Evolutionary conservation across 2,329 filamentous ascomycete genomes (phyloP).

Genomic region (Botrytis fabae): DNA sequence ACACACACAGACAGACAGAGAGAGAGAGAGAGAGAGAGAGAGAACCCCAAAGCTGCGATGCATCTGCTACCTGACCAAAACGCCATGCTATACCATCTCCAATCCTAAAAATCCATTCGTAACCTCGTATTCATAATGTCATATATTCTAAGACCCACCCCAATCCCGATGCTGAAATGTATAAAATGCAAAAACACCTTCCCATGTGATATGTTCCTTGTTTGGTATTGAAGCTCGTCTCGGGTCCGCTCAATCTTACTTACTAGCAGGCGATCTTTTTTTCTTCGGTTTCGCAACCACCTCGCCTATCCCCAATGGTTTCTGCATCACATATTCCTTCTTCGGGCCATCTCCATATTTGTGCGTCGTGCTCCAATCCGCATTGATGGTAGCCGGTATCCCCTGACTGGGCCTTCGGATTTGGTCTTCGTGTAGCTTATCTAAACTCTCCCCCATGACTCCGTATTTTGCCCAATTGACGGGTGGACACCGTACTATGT

Average conservation of each 20-base stretch:
- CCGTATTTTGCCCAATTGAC: conserved; percentile 96
- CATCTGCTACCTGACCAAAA: conserved; percentile 9
- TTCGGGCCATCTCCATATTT: conserved; percentile 41
- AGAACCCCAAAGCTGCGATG: neutral
- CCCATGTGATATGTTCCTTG: neutral
- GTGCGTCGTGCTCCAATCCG: conserved; percentile 51
- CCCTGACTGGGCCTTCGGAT: conserved; percentile 61
- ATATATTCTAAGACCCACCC: conserved; percentile 3
- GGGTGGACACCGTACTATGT: conserved; percentile 79
- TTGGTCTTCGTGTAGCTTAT: conserved; percentile 83
- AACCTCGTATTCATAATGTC: conserved; percentile 16
- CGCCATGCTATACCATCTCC: conserved; percentile 16
- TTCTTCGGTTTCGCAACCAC: conserved; percentile 38
- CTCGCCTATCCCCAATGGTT: conserved; percentile 8
- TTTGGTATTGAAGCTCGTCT: neutral
- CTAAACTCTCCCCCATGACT: conserved; percentile 79
- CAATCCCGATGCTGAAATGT: conserved; percentile 9
- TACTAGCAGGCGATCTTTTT: conserved; percentile 41
- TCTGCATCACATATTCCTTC: conserved; percentile 9
- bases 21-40: neutral
- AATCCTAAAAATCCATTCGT: conserved; percentile 11
- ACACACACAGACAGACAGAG: too few relatives aligned
- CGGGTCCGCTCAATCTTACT: neutral
- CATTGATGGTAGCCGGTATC: conserved; percentile 46
- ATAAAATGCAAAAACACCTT: conserved; percentile 5